These are phyloP conservation scores for Physcia stellaris DNA, from an alignment of 495 filamentous ascomycete species.

Conservation along the genomic window DNA sequence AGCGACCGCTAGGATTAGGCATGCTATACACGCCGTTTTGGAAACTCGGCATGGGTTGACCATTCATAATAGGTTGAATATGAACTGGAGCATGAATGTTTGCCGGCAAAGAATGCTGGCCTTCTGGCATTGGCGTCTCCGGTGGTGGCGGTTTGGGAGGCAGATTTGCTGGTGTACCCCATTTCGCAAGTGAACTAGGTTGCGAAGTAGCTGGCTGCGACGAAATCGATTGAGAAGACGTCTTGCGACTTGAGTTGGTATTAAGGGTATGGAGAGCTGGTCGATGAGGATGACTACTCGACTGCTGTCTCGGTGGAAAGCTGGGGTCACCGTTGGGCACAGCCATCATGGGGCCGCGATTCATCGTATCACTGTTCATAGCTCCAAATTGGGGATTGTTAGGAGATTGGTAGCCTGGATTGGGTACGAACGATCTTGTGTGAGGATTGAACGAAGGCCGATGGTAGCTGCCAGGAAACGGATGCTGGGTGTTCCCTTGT, in stretches of 20 bases:
- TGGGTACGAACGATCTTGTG: slow-evolving; percentile 75
- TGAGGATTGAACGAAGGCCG: slow-evolving; percentile 84
- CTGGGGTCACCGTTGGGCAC: no score
- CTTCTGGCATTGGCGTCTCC: slow-evolving; percentile 21
- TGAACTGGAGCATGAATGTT: slow-evolving; percentile 13
- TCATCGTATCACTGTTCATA: no score
- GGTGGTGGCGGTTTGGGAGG: slow-evolving; percentile 42
- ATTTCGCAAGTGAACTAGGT: slow-evolving; percentile 26
- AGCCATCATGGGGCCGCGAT: no score
- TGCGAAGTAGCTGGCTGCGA: no score
- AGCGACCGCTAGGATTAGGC: no score
- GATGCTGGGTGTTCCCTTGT: slow-evolving; percentile 51
- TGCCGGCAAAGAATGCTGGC: slow-evolving; percentile 13
- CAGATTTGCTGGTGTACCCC: slow-evolving; percentile 40
- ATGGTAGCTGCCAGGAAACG: slow-evolving; percentile 69
- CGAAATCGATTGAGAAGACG: no score
- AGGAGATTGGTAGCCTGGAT: slow-evolving; percentile 13
- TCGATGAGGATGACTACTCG: no score
- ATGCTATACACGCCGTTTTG: slow-evolving; percentile 16
- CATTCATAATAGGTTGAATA: slow-evolving; percentile 11
- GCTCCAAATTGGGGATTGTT: no score
- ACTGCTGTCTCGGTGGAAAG: no score
- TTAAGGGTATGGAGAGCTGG: no score
- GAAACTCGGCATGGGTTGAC: slow-evolving; percentile 14
- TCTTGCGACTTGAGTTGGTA: no score